Evolutionary conservation across 495 filamentous ascomycete genomes (phyloP), one percentile per base, ranked within the genome.

Genomic region (Trichoderma virens): DNA sequence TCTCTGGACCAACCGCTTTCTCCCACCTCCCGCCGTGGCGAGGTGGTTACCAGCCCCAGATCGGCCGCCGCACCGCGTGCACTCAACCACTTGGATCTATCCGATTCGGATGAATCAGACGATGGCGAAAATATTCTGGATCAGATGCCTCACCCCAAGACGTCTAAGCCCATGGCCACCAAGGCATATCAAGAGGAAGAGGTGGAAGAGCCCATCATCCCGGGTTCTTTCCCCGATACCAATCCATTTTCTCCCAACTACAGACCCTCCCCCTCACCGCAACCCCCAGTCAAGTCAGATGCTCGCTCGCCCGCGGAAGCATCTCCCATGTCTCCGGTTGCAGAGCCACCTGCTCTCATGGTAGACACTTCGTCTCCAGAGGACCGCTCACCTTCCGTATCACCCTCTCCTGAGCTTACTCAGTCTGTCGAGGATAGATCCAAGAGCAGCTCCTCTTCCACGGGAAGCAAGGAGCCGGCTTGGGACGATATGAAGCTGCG

Each of bases 401-500:
- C 87, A 27, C 83, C 86, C 25, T 92, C 90, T 25, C 84, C 89
- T 20, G 87, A 88, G 66, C 74, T 86, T 0, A 79, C 82, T 64
- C 86, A 88, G 56, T 74, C 73, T n/a, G 78, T 75, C 11, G 74
- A 76, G 30, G 72, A 73, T 18, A 30, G 51, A 18, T 56, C 51
- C 25, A 56, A 56, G 51, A 56, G 51, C 51, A 43, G 32, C 38
- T 39, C 61, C 32, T 62, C 61, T n/a, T 77, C 80, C 28, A 76
- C 79, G 14, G 73, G 51, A 7, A 56, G 80, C 27, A 71, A 73
- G 18, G 70, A 71, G 61, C 75, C 80, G 16, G 81, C 88, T 0
- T 98, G 94, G 94, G 92, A 88, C 68, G 94, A 97, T 73, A 81
- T 87, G 65, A 88, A 83, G 67, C 81, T 98, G 39, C 84, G 91